These are phyloP conservation scores for Paecilomyces sp. DNA, from an alignment of 2,329 filamentous ascomycete species.

Conservation along the genomic window DNA sequence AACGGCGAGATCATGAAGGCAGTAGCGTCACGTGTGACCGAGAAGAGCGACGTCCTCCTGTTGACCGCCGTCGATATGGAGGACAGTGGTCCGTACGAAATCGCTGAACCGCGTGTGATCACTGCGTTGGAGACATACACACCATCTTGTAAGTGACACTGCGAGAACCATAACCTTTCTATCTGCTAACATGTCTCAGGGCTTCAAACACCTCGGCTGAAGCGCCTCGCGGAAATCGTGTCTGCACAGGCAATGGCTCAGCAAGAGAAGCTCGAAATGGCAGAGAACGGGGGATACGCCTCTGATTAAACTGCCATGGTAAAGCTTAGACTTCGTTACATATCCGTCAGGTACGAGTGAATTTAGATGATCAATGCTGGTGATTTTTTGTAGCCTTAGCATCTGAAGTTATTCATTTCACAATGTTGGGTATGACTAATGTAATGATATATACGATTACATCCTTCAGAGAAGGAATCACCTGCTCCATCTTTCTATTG, in stretches of 20 bases:
- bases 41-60: constrained; percentile 94
- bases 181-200: constrained; percentile 46
- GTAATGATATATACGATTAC: not conserved
- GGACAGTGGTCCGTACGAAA: constrained; percentile 96
- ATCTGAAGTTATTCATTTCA: constrained; percentile 11
- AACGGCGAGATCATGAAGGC: constrained; percentile 99
- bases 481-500: not conserved
- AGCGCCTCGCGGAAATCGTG: constrained; percentile 96
- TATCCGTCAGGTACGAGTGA: not conserved
- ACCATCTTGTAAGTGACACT: constrained; percentile 72
- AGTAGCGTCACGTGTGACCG: constrained; percentile 89
- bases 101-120: constrained; percentile 91
- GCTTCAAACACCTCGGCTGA: constrained; percentile 92
- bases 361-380: constrained; percentile 9
- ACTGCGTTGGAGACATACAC: constrained; percentile 97
- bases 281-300: constrained; percentile 18
- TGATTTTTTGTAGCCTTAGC: constrained; percentile 10
- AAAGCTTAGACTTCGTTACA: constrained; percentile 16
- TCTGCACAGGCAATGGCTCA: constrained; percentile 94
- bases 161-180: not conserved
- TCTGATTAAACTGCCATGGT: constrained; percentile 12
- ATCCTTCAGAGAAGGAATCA: not conserved
- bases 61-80: constrained; percentile 97
- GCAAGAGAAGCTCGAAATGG: constrained; percentile 69
- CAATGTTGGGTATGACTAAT: not conserved